These are phyloP conservation scores for Trichoderma koningiopsis DNA, from an alignment of 2,329 filamentous ascomycete genomes.

Conservation along the genomic window DNA sequence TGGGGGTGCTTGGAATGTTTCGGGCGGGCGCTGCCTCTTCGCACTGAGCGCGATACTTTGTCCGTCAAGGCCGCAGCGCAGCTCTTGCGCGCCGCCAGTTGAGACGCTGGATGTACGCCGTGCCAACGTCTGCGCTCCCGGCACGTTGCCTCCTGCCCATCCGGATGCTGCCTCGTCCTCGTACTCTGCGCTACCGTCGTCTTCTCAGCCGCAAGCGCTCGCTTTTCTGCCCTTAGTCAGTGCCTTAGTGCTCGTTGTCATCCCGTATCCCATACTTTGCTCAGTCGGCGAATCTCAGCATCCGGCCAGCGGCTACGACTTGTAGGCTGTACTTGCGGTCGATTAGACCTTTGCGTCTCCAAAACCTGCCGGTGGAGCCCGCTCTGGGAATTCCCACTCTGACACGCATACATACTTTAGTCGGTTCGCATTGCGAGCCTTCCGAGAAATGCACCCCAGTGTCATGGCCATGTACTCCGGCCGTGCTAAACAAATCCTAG, in stretches of 20 bases:
- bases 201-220: conserved; percentile 17
- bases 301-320: background rate
- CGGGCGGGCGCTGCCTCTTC: conserved; percentile 7
- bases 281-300: background rate
- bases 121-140: background rate
- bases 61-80: background rate
- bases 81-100: background rate
- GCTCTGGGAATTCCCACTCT: conserved; percentile 14
- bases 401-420: conserved; percentile 16
- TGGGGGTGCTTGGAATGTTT: conserved; percentile 19
- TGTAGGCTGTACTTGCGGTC: conserved; percentile 4
- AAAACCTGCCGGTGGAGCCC: conserved; percentile 8
- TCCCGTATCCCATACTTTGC: conserved; percentile 3
- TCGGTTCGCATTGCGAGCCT: conserved; percentile 13
- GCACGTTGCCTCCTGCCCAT: conserved; percentile 4
- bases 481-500: background rate
- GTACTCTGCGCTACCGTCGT: conserved; percentile 9
- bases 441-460: conserved; percentile 4
- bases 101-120: background rate
- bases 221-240: background rate
- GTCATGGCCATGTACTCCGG: background rate
- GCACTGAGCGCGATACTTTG: conserved; percentile 2
- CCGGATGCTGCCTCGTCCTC: conserved; percentile 13
- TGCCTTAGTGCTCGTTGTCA: background rate
- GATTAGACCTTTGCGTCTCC: conserved; percentile 10